Evolutionary conservation across 2,329 filamentous ascomycete species (phyloP), one percentile per base, ranked within the genome.

Genomic region (Emergomyces orientalis): DNA sequence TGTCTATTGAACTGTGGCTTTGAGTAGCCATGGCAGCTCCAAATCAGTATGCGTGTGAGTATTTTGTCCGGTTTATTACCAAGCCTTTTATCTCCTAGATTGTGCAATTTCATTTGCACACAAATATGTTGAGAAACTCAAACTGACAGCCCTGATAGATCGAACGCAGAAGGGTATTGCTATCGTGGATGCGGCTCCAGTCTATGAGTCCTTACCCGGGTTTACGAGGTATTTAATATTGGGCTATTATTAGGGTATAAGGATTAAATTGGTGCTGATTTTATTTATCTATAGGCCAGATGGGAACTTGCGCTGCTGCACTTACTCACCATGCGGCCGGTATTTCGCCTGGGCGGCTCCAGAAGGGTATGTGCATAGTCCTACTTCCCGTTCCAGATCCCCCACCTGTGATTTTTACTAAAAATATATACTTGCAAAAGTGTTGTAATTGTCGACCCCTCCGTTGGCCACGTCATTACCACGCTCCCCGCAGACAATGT

Each of bases 111-210:
- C 37, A 30, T 30, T 43, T 58, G 37, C 9, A 41, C n/a, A 41
- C 6, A 45, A 4, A 30, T 19, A 55, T 11, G 32, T n/a, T 27
- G 22, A 25, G 14, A 37, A 22, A 49, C 54, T 59, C 22, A 45
- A 67, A 62, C 65, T 69, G 63, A 70, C 63, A 67, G 61, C 65
- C 58, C 55, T 8, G 52, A 39, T 69, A 87, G 85, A 89, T 84
- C 91, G 94, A 80, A 97, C 94, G 78, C 89, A 92, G 79, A 97
- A 97, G 86, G 88, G 87, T 77, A 92, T 99, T 81, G 92, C 92
- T 73, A 83, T 97, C 78, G 86, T 96, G 79, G 90, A 97, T 81
- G 91, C 91, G 72, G 89, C 87, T 69, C 94, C 94, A 65, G 85
- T 88, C 73, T 99, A 99, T 80, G 85, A 90, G 77, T 80, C 88